Conservation (phyloP, 768 basidiomycete species). For the Peribolospora baueri region DNA sequence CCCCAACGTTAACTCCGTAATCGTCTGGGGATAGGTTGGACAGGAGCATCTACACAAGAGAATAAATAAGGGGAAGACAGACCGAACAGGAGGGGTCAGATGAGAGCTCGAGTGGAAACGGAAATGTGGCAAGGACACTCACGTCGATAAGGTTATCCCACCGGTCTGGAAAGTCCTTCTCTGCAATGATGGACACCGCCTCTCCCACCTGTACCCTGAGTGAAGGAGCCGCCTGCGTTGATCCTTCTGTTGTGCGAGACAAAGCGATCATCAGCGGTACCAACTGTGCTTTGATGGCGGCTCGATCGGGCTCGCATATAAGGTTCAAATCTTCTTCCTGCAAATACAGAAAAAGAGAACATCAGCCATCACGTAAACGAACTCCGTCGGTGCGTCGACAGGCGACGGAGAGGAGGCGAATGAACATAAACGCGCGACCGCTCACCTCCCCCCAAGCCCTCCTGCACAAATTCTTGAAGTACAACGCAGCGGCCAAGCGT, state of each 20-base stretch:
- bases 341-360: background rate
- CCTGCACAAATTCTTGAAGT: slow-evolving; percentile 77
- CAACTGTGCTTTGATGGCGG: slow-evolving; percentile 38
- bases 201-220: slow-evolving; percentile 62
- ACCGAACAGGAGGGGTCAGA: background rate
- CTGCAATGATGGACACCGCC: slow-evolving; percentile 71
- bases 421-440: background rate
- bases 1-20: slow-evolving; percentile 64
- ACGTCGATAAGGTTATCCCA: slow-evolving; percentile 85
- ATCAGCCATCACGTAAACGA: background rate
- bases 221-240: too few relatives aligned
- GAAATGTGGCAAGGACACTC: slow-evolving; percentile 19
- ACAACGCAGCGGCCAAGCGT: slow-evolving; percentile 62
- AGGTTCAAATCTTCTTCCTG: background rate
- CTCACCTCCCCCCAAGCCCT: slow-evolving; percentile 67
- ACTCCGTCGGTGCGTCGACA: background rate
- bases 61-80: background rate
- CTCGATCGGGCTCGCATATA: slow-evolving; percentile 10
- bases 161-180: slow-evolving; percentile 64
- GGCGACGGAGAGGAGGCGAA: background rate
- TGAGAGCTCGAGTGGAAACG: background rate
- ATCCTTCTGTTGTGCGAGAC: slow-evolving; percentile 26
- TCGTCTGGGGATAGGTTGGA: slow-evolving; percentile 51
- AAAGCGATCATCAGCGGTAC: slow-evolving; percentile 79
- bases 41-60: slow-evolving; percentile 28